Conservation (phyloP, 257 asterid genomes). For the Haberlea rhodopensis region DNA sequence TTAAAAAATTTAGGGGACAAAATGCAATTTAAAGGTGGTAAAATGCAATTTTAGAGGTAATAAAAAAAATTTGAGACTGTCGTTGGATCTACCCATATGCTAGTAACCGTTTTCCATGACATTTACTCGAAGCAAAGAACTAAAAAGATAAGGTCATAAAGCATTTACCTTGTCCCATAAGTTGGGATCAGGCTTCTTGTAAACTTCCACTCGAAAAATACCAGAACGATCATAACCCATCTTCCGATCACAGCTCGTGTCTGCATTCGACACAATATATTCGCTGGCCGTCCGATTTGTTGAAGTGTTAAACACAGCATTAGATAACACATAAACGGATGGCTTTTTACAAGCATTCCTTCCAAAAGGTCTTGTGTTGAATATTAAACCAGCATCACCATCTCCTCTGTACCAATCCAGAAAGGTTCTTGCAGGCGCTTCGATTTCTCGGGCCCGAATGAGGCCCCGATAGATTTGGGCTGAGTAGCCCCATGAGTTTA, state of each 20-base stretch:
- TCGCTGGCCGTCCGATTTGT: constrained; percentile 26
- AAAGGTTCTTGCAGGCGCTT: constrained; percentile 39
- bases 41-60: too few species aligned
- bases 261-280: constrained; percentile 2
- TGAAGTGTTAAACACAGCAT: constrained; percentile 14
- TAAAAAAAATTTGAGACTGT: too few species aligned
- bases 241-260: constrained; percentile 27
- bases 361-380: constrained; percentile 36
- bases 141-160: background rate
- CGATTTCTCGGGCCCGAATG: constrained; percentile 35
- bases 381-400: constrained; percentile 24
- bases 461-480: constrained; percentile 38
- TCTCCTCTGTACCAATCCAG: constrained; percentile 36
- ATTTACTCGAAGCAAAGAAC: too few species aligned
- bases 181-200: constrained; percentile 39
- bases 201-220: constrained; percentile 32
- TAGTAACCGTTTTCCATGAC: too few species aligned
- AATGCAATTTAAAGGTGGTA: too few species aligned
- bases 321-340: constrained; percentile 24
- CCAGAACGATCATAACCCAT: constrained; percentile 25
- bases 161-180: constrained; percentile 41
- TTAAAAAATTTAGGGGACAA: too few species aligned
- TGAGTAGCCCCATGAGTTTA: constrained; percentile 48
- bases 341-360: constrained; percentile 35
- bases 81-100: too few species aligned